Evolutionary conservation across 2,329 filamentous ascomycete genomes (phyloP), one percentile per base, ranked within the genome.

Genomic region (Bipolaris victoriae): DNA sequence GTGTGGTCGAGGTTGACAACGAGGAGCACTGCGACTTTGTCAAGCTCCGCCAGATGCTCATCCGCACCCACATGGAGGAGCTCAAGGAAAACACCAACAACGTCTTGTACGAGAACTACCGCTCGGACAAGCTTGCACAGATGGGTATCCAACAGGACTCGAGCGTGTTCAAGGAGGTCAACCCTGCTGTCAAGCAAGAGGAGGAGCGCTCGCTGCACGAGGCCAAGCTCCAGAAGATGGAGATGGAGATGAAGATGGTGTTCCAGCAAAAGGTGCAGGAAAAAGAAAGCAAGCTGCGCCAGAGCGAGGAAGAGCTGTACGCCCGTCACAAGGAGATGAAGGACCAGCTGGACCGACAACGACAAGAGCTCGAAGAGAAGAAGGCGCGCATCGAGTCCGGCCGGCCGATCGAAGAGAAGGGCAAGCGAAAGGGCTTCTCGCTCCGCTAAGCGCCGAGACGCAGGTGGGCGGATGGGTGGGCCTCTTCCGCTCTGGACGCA

Each of bases 61-160:
- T 99, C 83, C 91, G 95, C 79, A 99, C 95, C 55, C 95, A 99
- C 86, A 99, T 99, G 95, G 95, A 99, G 79, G 95, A 99, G 83
- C 92, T 99, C 83, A 99, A 99, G 89, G 95, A 99, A 84, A 92
- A 99, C 84, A 99, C 95, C 80, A 99, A 98, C 88, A 99, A 99
- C 83, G 87, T 85, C 67, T 84, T 99, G 72, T 99, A 99, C 83
- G 95, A 99, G 85, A 98, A 98, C 86, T 99, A 99, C 89, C 90
- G 95, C 81, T 97, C 94, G 75, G 95, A 98, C 83, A 99, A 99
- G 88, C 91, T 99, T 74, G 93, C 94, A 69, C 89, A 90, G 71
- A 98, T 99, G 94, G 95, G 95, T 78, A 94, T 99, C 70, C 93
- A 94, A 66, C 95, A 99, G 79, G 95, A 99, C 82, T 93, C 93